Evolutionary conservation across 495 filamentous ascomycete species (phyloP).

Genomic region (Penicillium goetzii): DNA sequence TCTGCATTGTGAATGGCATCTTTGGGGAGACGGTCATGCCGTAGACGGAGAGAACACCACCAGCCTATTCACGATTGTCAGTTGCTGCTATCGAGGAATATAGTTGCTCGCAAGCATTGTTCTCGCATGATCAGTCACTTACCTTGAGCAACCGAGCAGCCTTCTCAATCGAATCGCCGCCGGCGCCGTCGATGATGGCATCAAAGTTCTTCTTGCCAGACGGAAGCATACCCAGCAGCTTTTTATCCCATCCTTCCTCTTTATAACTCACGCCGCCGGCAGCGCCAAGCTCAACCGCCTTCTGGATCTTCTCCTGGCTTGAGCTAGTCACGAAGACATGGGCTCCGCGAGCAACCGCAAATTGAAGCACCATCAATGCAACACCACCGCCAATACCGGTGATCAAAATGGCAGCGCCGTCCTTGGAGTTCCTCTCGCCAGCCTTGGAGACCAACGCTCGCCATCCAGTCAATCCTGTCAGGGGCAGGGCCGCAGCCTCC

Average conservation of each 20-base stretch:
- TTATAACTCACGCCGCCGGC: conserved; percentile 71
- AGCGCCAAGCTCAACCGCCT: conserved; percentile 66
- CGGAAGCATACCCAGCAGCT: conserved; percentile 60
- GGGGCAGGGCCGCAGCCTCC: conserved; percentile 79
- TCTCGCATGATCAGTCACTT: conserved; percentile 16
- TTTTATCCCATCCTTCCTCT: conserved; percentile 68
- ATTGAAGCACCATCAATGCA: conserved; percentile 69
- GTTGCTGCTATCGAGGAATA: not conserved
- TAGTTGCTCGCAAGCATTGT: not conserved
- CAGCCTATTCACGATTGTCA: conserved; percentile 38
- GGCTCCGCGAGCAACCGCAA: conserved; percentile 66
- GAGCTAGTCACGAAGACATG: conserved; percentile 73
- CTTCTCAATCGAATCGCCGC: conserved; percentile 69
- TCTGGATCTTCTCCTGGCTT: conserved; percentile 64
- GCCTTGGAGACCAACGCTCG: conserved; percentile 77
- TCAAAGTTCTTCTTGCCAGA: conserved; percentile 62
- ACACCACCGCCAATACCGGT: conserved; percentile 85
- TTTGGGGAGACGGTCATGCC: conserved; percentile 78
- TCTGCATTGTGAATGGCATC: conserved; percentile 71
- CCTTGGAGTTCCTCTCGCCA: conserved; percentile 54
- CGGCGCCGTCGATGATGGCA: conserved; percentile 75
- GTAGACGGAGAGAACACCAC: conserved; percentile 71
- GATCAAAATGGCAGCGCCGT: conserved; percentile 67
- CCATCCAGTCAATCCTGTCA: conserved; percentile 87
- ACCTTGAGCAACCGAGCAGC: conserved; percentile 61